Conservation (phyloP, 441 rosid species). For the Adansonia grandidieri region DNA sequence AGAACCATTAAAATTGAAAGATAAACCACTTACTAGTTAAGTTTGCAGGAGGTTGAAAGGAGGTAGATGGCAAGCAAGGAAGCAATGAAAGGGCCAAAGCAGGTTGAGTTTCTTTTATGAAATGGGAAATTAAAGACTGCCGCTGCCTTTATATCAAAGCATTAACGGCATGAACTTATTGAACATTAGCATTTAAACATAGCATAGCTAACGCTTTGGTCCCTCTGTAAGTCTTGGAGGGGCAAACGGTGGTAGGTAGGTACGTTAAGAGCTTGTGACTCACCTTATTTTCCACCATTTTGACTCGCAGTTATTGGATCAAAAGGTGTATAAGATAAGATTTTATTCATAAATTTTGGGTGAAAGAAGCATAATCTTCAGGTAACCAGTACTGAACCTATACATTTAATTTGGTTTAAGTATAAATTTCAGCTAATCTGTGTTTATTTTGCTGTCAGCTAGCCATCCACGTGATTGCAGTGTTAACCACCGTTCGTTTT, state of each 20-base stretch:
- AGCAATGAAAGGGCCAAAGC: not conserved
- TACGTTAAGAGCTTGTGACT: constrained; percentile 31
- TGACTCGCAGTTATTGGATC: not conserved
- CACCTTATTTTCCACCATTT: constrained; percentile 28
- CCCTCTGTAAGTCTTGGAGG: not conserved
- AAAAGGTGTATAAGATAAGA: not conserved
- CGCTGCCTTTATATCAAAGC: constrained; percentile 16
- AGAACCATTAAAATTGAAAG: not conserved
- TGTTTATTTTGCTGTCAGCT: not conserved
- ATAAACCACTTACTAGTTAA: constrained; percentile 27
- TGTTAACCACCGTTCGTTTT: constrained; percentile 28
- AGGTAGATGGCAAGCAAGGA: not conserved
- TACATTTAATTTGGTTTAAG: not conserved
- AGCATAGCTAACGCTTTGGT: not conserved
- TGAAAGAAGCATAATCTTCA: not conserved
- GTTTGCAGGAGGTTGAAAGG: not conserved
- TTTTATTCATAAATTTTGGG: not conserved
- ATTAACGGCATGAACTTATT: not conserved
- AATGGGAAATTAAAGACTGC: not conserved
- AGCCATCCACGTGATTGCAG: constrained; percentile 28
- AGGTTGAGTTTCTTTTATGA: not conserved
- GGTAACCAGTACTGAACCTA: not conserved
- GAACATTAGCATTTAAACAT: not conserved
- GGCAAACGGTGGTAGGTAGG: constrained; percentile 26
- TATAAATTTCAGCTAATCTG: not conserved